Evolutionary conservation across 768 basidiomycete genomes (phyloP).

Genomic region (Serendipita sp.): DNA sequence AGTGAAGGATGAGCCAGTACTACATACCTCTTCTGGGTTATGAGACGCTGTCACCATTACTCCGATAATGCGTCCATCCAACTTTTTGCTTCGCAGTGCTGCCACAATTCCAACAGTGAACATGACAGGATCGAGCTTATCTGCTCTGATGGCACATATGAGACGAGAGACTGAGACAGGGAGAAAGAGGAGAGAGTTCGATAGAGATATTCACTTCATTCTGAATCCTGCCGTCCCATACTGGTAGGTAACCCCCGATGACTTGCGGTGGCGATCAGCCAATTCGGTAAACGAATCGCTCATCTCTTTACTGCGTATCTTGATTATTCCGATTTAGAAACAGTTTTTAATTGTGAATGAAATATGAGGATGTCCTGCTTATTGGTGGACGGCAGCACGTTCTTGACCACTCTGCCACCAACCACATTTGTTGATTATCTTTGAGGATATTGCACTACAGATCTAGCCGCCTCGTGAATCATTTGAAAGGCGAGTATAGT

Average conservation of each 20-base stretch:
- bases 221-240: constrained; percentile 96
- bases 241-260: constrained; percentile 48
- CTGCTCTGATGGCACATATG: constrained; percentile 32
- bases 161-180: constrained; percentile 10
- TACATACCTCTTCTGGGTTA: constrained; percentile 80
- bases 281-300: constrained; percentile 17
- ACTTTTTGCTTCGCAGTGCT: constrained; percentile 73
- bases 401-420: too few species aligned
- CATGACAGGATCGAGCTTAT: constrained; percentile 71
- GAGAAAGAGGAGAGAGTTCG: constrained; percentile 11
- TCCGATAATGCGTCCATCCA: constrained; percentile 85
- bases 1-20: too few species aligned
- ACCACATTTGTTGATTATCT: too few species aligned
- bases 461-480: too few species aligned
- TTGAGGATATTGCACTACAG: too few species aligned
- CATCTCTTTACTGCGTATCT: neutral
- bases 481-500: too few species aligned
- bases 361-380: too few species aligned
- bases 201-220: constrained; percentile 47
- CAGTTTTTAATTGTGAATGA: too few species aligned
- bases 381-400: too few species aligned
- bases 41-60: constrained; percentile 99
- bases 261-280: constrained; percentile 55
- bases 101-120: constrained; percentile 89
- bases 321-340: too few species aligned